Conservation (phyloP, 257 asterid genomes). For the Solanum paucissectum region DNA sequence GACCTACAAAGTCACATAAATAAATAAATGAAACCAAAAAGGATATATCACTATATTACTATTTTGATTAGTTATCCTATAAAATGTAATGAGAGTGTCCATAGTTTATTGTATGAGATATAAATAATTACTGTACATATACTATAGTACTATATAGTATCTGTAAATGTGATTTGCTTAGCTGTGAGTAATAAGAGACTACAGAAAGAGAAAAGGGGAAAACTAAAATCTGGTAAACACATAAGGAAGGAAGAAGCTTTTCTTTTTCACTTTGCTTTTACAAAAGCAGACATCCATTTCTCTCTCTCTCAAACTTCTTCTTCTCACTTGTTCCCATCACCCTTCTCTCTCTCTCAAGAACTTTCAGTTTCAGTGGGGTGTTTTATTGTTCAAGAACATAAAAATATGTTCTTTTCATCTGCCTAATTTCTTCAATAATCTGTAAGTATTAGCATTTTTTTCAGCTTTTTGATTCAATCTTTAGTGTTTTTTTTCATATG, state of each 20-base stretch:
- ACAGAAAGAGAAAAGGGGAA: background rate
- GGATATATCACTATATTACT: too few relatives aligned
- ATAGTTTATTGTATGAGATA: background rate
- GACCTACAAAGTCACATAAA: background rate
- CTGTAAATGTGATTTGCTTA: background rate
- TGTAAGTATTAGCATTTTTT: background rate
- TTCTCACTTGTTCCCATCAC: conserved; percentile 11
- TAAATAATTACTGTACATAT: background rate
- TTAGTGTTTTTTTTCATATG: background rate
- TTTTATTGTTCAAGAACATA: conserved; percentile 16
- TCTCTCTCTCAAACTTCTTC: conserved; percentile 16
- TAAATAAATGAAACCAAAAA: background rate
- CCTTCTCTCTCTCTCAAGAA: background rate
- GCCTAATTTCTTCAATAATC: background rate
- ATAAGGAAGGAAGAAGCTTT: conserved; percentile 43
- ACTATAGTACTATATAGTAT: background rate
- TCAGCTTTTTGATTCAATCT: background rate
- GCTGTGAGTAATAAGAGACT: background rate
- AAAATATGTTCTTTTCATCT: background rate
- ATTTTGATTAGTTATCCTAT: background rate
- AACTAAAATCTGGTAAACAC: conserved; percentile 9
- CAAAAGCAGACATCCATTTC: conserved; percentile 39
- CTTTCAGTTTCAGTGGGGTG: background rate
- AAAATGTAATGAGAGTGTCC: background rate
- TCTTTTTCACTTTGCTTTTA: conserved; percentile 50